Base-by-base conservation (phyloP, 148 eudicot species). In the Camellia lanceoleosa region DNA sequence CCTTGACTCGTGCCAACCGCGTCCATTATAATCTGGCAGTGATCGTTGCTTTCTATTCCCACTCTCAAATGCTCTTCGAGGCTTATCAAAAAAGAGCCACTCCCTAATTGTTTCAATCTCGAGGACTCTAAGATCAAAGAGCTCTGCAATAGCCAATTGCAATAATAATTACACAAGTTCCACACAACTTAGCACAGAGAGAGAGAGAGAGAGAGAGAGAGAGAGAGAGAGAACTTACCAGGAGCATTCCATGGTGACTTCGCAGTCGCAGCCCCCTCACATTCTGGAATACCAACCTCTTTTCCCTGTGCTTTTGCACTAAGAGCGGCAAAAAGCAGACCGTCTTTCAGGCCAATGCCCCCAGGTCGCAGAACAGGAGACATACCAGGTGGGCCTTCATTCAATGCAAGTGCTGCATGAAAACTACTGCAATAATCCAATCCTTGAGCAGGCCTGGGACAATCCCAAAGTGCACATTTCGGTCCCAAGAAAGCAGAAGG, bases 191-290 rank as follows among this genome's bases (percentile, higher is more conserved):
- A 7, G 43, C 8, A 42, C 5, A 3, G 44, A 38, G 5, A 2
- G 13, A 43, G 0, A 2, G 4, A 4, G 14, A 12, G 71, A 15
- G 51, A 10, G 52, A 7, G 18, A 44, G 56, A 14, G 51, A 46
- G n/a, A 59, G 13, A 5, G 44, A 59, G 65, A 54, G 52, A 68
- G 18, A 74, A 75, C 86, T 83, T 73, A 93, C 98, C 98, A 72
- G 93, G 93, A 76, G 95, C 98, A 87, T 95, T 95, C 98, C 98
- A 95, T 44, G 98, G 98, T 59, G 95, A 95, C 79, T 92, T 95
- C 19, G 95, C 83, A 76, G 98, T 95, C 12, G 97, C 98, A 81
- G 97, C 98, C 30, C 98, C 97, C 78, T 91, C 98, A 74, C 98
- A 95, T 84, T 91, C 98, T 5, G 98, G 98, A 78, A 95, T 82